These are phyloP conservation scores for Pseudocercospora crystallina DNA, from an alignment of 2,329 filamentous ascomycete genomes.

Conservation along the genomic window DNA sequence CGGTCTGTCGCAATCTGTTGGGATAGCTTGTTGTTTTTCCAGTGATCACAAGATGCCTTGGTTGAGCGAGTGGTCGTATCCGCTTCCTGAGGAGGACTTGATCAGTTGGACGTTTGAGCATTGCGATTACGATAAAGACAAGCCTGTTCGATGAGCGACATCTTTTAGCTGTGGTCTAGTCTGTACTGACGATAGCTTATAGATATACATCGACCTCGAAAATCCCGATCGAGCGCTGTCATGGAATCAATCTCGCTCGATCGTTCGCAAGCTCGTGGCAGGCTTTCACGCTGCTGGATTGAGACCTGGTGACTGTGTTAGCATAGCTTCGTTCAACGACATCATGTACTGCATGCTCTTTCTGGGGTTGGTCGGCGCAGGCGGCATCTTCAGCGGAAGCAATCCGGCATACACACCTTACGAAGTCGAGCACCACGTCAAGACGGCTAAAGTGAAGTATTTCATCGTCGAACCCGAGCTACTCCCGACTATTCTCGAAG, in stretches of 20 bases:
- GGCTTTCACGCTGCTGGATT: conserved; percentile 51
- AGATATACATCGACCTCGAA: conserved; percentile 52
- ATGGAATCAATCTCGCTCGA: conserved; percentile 42
- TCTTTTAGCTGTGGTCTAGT: neutral
- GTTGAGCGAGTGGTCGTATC: conserved; percentile 10
- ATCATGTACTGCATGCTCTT: conserved; percentile 33
- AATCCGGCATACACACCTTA: conserved; percentile 37
- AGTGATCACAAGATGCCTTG: conserved; percentile 9
- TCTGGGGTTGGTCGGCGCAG: conserved; percentile 24
- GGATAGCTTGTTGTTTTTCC: neutral
- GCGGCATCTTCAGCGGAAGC: conserved; percentile 8
- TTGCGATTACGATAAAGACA: conserved; percentile 48
- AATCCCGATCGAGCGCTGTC: conserved; percentile 47
- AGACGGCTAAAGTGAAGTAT: conserved; percentile 27
- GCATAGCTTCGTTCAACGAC: conserved; percentile 58
- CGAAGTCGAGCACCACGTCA: conserved; percentile 33
- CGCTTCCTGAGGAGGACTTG: conserved; percentile 52
- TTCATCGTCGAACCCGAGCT: conserved; percentile 34
- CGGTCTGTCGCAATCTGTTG: too few species aligned
- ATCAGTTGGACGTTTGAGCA: conserved; percentile 56
- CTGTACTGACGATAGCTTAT: neutral
- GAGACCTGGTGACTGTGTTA: conserved; percentile 52
- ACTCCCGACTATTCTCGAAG: conserved; percentile 40
- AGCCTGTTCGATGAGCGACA: conserved; percentile 30
- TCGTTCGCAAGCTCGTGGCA: conserved; percentile 51